Evolutionary conservation across 2,329 filamentous ascomycete species (phyloP).

Genomic region (Fusarium sterilihyphosum): DNA sequence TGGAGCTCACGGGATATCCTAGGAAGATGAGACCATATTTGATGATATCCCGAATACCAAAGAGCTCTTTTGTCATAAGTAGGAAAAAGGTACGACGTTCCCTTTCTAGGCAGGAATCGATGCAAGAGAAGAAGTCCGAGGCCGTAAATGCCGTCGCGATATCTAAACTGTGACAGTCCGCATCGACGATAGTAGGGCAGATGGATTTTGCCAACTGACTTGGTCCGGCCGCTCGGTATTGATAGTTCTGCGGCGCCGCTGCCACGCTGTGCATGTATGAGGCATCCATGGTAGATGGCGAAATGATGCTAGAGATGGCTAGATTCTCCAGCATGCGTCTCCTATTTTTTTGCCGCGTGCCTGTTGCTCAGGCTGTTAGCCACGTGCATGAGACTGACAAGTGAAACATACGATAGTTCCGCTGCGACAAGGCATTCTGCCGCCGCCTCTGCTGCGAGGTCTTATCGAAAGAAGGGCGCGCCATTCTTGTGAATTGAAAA

Average conservation of each 20-base stretch:
- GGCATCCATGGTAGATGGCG: not conserved
- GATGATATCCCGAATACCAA: not conserved
- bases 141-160: not conserved
- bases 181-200: not conserved
- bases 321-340: not conserved
- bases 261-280: not conserved
- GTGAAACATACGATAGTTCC: not conserved
- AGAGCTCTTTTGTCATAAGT: not conserved
- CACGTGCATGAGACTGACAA: not conserved
- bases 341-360: not conserved
- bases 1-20: not conserved
- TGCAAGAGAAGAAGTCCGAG: not conserved
- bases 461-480: fast-evolving
- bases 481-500: not conserved
- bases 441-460: not conserved
- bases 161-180: not conserved
- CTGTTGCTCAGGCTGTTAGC: not conserved
- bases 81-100: not conserved
- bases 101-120: not conserved
- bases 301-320: not conserved
- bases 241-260: not conserved
- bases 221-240: fast-evolving
- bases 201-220: not conserved
- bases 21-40: not conserved
- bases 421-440: not conserved